Evolutionary conservation across 75 land plant genomes (phyloP), one percentile per base, ranked within the genome.

Genomic region (Sequoia sempervirens): DNA sequence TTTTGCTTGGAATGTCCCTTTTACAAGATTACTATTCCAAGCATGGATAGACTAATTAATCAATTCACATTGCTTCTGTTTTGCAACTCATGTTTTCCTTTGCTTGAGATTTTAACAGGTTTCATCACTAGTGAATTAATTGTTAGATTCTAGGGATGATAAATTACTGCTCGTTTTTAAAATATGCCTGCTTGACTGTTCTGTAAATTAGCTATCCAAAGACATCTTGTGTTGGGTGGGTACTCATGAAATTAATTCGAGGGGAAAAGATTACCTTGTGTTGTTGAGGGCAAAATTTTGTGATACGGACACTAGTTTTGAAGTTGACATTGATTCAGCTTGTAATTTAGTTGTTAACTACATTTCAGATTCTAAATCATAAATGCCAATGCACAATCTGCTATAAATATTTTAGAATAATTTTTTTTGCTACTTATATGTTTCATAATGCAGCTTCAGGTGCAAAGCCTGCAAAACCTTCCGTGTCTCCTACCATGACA

Each of bases 391-490:
- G 20, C 43, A 40, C 20, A 40, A 26, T 41, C 46, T 41, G 46
- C 26, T 18, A 17, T 41, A 75, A 6, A 40, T 20, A 0, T 38
- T 20, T 38, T 38, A 1, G 2, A 76, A 23, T 76, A 41, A 45
- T 10, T 56, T 58, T 15, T 53, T 81, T 82, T 79, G 38, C 23
- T 4, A 61, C 20, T 6, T 6, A 54, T 61, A 4, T 61, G n/a
- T 75, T 46, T 76, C n/a, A 38, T 47, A 79, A 53, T 58, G 56
- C 89, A 90, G 84, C 92, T 52, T 80, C 89, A 45, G 85, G 85
- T 86, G 72, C 86, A 30, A 85, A 82, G 82, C 84, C 84, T 70
- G 86, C 89, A 47, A 80, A 54, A 32, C 82, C 66, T n/a, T 64
- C 87, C 38, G 80, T 38, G 58, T 41, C 79, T 58, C 68, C 90